A percentile compares a stretch with the other conserved stretches of the same genome.
Evolutionary conservation across 345 rosid species (phyloP).

Genomic region (Raphanus raphanistrum): DNA sequence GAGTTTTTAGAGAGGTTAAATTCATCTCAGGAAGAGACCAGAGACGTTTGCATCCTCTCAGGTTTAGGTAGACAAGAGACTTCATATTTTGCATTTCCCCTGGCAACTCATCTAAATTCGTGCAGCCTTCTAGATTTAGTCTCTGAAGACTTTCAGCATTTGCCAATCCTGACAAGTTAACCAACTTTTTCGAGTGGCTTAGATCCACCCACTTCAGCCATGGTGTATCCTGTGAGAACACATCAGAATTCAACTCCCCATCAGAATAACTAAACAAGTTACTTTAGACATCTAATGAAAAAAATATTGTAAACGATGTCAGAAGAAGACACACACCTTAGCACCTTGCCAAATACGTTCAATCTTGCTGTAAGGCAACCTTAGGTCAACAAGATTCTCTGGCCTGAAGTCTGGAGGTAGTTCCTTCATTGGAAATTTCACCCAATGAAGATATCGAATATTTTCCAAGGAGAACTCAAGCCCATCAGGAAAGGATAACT

Average conservation of each 20-base stretch:
- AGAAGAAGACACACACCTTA: background rate
- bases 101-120: background rate
- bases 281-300: background rate
- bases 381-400: too few relatives aligned
- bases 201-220: background rate
- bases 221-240: background rate
- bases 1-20: background rate
- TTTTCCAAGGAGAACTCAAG: background rate
- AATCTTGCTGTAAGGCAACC: background rate
- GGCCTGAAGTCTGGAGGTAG: background rate
- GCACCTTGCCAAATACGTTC: background rate
- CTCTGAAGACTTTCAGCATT: background rate
- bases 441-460: background rate
- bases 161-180: background rate
- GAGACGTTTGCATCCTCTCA: constrained; percentile 3
- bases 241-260: background rate
- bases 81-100: background rate
- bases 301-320: too few relatives aligned
- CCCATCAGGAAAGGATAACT: background rate
- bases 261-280: background rate
- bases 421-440: background rate
- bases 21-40: background rate
- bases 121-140: background rate
- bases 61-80: background rate
- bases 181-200: background rate